Percentiles rank a stretch among this genome's conserved stretches.
phyloP scores from a whole-genome alignment of 257 asterid species.

The Solanum ossicruentum region DNA sequence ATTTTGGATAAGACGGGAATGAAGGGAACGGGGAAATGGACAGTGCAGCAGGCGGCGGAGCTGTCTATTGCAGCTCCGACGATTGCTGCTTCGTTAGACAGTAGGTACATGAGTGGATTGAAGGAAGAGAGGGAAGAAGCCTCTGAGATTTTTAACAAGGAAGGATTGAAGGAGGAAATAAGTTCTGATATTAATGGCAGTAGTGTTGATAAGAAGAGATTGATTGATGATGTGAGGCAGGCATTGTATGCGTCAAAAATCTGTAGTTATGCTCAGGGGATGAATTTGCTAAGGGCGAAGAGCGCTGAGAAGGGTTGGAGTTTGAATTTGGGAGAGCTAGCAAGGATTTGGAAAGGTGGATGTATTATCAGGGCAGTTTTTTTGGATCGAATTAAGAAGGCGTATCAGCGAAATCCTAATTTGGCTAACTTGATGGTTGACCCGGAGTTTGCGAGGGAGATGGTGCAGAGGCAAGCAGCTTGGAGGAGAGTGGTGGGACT shows the following conservation, averaged over 20 bases:
- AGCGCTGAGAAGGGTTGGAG: conserved; percentile 83
- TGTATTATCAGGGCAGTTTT: conserved; percentile 90
- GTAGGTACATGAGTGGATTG: conserved; percentile 79
- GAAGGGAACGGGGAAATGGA: conserved; percentile 91
- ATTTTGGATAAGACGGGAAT: conserved; percentile 86
- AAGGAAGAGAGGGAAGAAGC: conserved; percentile 79
- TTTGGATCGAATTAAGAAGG: conserved; percentile 87
- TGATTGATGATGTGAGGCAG: conserved; percentile 93
- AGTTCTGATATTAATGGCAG: conserved; percentile 9
- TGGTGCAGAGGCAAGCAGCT: conserved; percentile 90
- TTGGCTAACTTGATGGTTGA: conserved; percentile 72
- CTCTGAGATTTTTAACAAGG: conserved; percentile 30
- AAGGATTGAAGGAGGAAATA: conserved; percentile 52
- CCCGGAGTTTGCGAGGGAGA: conserved; percentile 83
- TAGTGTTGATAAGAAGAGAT: conserved; percentile 51
- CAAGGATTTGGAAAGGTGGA: conserved; percentile 96
- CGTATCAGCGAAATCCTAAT: conserved; percentile 70
- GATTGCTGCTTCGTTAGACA: conserved; percentile 72
- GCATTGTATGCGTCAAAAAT: conserved; percentile 86
- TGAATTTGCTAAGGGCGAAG: conserved; percentile 83
- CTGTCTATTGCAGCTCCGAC: conserved; percentile 88
- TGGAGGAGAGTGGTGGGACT: conserved; percentile 90
- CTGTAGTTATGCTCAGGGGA: conserved; percentile 93
- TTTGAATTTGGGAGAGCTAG: conserved; percentile 77
- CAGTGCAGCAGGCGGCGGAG: conserved; percentile 97